Conservation (phyloP, 768 basidiomycete genomes). For the Xanthoconium purpureum region DNA sequence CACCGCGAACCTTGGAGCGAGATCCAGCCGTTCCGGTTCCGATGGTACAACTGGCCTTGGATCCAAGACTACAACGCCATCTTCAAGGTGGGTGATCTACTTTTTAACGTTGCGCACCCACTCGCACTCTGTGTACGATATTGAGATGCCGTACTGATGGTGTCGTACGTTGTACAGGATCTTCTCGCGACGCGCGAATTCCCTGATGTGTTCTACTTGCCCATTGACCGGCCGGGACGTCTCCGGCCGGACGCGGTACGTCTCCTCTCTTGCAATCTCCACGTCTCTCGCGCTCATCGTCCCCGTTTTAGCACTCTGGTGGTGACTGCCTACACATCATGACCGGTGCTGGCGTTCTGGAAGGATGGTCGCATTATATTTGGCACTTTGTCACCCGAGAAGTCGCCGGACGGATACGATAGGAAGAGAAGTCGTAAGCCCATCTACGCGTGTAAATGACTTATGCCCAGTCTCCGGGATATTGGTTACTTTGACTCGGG, state of each 20-base stretch:
- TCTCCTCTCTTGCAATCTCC: constrained; percentile 1
- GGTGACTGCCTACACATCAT: constrained; percentile 49
- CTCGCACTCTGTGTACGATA: background rate
- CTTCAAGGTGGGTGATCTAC: constrained; percentile 48
- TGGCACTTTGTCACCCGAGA: constrained; percentile 47
- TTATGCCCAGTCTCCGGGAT: background rate
- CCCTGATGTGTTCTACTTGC: constrained; percentile 55
- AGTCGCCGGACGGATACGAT: constrained; percentile 27
- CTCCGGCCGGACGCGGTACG: constrained; percentile 65
- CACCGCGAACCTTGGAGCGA: constrained; percentile 43
- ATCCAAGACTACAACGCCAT: constrained; percentile 55
- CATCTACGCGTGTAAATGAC: background rate
- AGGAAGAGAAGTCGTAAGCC: background rate
- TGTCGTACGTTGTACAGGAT: constrained; percentile 30
- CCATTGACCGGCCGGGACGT: constrained; percentile 59
- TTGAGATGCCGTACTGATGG: constrained; percentile 1
- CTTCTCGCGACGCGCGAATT: constrained; percentile 41
- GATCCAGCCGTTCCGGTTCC: constrained; percentile 42
- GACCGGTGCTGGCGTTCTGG: constrained; percentile 45
- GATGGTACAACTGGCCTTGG: constrained; percentile 66
- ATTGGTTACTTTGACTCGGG: background rate
- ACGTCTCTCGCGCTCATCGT: background rate
- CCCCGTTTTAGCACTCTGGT: constrained; percentile 34
- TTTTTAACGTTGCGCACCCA: background rate
- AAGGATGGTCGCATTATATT: constrained; percentile 52